Conservation (phyloP, 129 eudicot genomes). For the Tagetes patula region DNA sequence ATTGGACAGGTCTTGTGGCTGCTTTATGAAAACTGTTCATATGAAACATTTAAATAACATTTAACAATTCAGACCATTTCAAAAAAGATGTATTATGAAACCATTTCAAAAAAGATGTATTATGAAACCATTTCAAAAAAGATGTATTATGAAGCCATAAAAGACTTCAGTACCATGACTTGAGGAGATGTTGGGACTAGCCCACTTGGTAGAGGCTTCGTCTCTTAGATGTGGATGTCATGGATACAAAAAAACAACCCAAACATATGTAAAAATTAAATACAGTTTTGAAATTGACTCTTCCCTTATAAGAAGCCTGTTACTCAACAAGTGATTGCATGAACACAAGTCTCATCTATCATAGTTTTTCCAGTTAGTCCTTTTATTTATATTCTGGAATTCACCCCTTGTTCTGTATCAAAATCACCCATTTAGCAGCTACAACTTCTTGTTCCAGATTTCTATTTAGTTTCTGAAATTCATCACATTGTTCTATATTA, state of each 20-base stretch:
- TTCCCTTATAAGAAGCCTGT: slow-evolving; percentile 1
- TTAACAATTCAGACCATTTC: neutral
- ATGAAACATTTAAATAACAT: neutral
- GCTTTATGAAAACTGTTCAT: neutral
- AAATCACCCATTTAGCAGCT: too few species aligned
- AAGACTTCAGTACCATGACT: neutral
- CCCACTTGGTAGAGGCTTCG: too few species aligned
- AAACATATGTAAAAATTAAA: neutral
- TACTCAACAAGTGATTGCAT: slow-evolving; percentile 7
- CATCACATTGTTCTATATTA: neutral
- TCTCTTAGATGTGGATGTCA: too few species aligned
- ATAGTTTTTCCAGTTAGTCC: neutral
- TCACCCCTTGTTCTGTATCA: neutral
- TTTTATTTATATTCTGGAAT: neutral
- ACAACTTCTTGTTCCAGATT: too few species aligned
- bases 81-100: too few species aligned
- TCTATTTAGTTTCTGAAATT: neutral
- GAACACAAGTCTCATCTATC: slow-evolving; percentile 17
- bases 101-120: too few species aligned
- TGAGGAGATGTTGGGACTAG: neutral
- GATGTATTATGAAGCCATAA: too few species aligned
- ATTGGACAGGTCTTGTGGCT: neutral
- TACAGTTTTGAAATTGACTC: neutral
- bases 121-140: too few species aligned
- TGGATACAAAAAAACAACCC: neutral